These are phyloP conservation scores for Cladosporium sp. DNA, from an alignment of 2,329 filamentous ascomycete species.

Conservation along the genomic window DNA sequence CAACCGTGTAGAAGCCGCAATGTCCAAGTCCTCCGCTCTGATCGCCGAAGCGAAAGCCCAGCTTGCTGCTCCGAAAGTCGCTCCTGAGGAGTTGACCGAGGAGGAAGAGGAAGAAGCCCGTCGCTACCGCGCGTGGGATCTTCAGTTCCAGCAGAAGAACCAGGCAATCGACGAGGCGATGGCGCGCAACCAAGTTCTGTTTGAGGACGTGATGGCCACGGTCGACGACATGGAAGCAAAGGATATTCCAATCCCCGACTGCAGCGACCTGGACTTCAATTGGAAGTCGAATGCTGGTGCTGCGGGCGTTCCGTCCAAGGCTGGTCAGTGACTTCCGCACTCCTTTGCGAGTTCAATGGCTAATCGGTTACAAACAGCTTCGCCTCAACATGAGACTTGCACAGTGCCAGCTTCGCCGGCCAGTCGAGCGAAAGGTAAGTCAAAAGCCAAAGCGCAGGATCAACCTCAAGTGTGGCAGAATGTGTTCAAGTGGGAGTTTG, in stretches of 20 bases:
- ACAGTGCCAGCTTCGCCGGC: background rate
- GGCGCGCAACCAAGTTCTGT: constrained; percentile 13
- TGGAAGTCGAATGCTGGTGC: constrained; percentile 5
- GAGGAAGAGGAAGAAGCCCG: constrained; percentile 20
- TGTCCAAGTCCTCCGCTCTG: constrained; percentile 18
- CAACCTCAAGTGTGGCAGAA: background rate
- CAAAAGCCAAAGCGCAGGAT: background rate
- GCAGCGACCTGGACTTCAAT: background rate
- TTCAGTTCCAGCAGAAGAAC: constrained; percentile 7
- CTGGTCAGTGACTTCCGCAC: background rate
- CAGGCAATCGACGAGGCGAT: background rate
- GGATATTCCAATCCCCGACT: background rate
- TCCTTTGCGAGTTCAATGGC: background rate
- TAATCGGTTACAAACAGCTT: background rate
- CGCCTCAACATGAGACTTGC: background rate
- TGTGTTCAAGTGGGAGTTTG: background rate
- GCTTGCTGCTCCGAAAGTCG: constrained; percentile 14
- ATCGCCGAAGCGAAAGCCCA: constrained; percentile 19
- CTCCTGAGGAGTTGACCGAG: constrained; percentile 17
- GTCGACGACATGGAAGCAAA: constrained; percentile 18
- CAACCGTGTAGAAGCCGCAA: constrained; percentile 22
- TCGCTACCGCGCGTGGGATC: constrained; percentile 17
- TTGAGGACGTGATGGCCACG: constrained; percentile 11
- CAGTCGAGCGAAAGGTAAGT: background rate
- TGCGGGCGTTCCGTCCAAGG: background rate